These are phyloP conservation scores for Hymenoscyphus salicellus DNA, from an alignment of 2,329 filamentous ascomycete genomes.

Conservation along the genomic window DNA sequence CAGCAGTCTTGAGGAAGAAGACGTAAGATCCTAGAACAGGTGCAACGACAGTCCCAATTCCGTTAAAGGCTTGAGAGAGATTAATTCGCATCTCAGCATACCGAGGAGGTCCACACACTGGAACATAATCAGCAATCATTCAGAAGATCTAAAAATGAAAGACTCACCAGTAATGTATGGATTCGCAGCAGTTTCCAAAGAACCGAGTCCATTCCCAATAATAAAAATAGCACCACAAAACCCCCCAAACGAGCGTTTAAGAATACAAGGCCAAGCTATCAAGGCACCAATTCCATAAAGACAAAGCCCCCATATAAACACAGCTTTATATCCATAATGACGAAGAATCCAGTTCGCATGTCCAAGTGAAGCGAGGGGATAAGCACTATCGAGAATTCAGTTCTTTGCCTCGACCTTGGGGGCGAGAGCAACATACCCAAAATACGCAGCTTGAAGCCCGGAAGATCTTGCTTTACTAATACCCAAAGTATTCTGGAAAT, in stretches of 20 bases:
- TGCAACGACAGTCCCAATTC: conserved; percentile 60
- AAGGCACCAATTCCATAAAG: conserved; percentile 73
- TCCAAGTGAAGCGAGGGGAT: conserved; percentile 68
- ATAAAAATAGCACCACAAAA: conserved; percentile 73
- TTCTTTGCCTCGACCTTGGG: conserved; percentile 39
- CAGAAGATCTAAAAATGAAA: too few relatives aligned
- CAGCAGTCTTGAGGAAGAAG: conserved; percentile 56
- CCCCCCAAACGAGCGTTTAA: conserved; percentile 71
- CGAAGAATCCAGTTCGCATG: conserved; percentile 64
- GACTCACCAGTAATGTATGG: conserved; percentile 57
- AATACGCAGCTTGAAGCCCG: conserved; percentile 62
- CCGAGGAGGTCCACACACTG: conserved; percentile 68
- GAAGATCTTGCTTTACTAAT: conserved; percentile 58
- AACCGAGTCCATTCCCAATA: conserved; percentile 70
- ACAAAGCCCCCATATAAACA: conserved; percentile 66
- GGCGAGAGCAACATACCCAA: conserved; percentile 59
- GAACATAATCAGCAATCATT: conserved; percentile 36
- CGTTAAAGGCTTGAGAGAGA: conserved; percentile 71
- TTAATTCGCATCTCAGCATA: conserved; percentile 74
- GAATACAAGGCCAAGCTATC: conserved; percentile 77
- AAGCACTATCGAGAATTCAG: conserved; percentile 65
- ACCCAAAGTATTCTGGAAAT: conserved; percentile 60
- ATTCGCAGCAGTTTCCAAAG: conserved; percentile 77
- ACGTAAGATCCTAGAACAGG: conserved; percentile 59
- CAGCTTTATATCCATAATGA: conserved; percentile 60